These are phyloP conservation scores for Coemansia erecta DNA, from an alignment of 192 early-diverging fungal genomes.

Conservation along the genomic window DNA sequence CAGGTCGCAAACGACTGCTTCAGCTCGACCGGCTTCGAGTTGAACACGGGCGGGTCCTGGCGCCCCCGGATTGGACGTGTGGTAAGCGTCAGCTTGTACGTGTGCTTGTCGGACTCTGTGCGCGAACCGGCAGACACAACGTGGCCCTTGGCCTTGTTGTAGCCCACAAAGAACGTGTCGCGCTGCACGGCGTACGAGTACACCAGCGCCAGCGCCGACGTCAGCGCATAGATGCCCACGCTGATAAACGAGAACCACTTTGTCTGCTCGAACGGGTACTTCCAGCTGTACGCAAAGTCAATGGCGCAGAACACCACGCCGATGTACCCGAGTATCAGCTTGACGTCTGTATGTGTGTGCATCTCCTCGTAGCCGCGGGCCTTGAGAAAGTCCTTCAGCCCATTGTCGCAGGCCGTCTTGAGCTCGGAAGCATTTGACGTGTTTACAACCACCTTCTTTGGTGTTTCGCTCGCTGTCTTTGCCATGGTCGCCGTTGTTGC, in stretches of 20 bases:
- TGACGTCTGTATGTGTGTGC: constrained; percentile 78
- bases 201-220: constrained; percentile 48
- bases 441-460: constrained; percentile 42
- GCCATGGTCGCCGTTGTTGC: constrained; percentile 5
- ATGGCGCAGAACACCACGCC: constrained; percentile 71
- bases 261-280: constrained; percentile 62
- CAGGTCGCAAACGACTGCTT: constrained; percentile 59
- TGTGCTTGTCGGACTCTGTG: constrained; percentile 52
- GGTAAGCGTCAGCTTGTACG: constrained; percentile 57
- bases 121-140: constrained; percentile 56
- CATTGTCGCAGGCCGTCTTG: constrained; percentile 66
- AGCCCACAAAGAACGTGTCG: constrained; percentile 65
- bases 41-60: constrained; percentile 53
- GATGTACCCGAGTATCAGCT: constrained; percentile 77
- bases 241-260: constrained; percentile 62
- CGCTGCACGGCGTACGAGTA: constrained; percentile 66
- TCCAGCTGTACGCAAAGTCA: constrained; percentile 68
- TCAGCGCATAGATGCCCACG: constrained; percentile 55
- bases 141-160: constrained; percentile 57
- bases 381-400: constrained; percentile 52
- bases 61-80: constrained; percentile 50
- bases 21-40: constrained; percentile 47
- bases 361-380: constrained; percentile 62
- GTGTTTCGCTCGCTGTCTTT: background rate
- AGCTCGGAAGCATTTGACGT: constrained; percentile 54